Evolutionary conservation across 2,329 filamentous ascomycete species (phyloP), one percentile per base, ranked within the genome.

Genomic region (Cercospora zeae-maydis): DNA sequence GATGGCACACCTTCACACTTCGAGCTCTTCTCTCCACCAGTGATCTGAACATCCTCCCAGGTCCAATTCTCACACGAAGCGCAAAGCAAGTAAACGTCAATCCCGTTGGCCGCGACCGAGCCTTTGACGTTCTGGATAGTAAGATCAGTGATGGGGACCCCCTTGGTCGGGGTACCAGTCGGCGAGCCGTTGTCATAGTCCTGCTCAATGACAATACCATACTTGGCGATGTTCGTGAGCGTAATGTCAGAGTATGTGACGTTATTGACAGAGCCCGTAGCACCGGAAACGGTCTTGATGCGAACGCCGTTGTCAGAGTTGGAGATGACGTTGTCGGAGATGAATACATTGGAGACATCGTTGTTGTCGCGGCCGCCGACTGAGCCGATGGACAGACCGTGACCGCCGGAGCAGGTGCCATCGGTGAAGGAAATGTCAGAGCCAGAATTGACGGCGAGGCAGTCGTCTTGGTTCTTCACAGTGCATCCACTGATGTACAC

Each of bases 131-230:
- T 72, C 51, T 75, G 72, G 54, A 84, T 70, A 1, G 75, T 79
- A 6, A 84, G 66, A 7, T 76, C 78, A 8, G 82, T 84, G 71
- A 84, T 83, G n/a, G 81, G 82, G n/a, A 84, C 80, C 36, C 82
- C 81, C 24, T 74, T 77, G 8, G 81, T 83, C 5, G 82, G 80
- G 1, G 69, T 73, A 14, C 77, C 77, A 51, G 77, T 79, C 4
- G 77, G 76, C 36, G 65, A 68, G 59, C 80, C 79, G 64, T 82
- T 82, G 68, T 80, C 74, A 68, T 85, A 86, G 71, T 86, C 83
- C 75, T 87, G 85, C 73, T 86, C 77, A 62, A 87, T 80, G 56
- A 86, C 77, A 62, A 87, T 81, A 49, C 81, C 84, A 70, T 86
- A 84, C 21, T 80, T 75, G 58, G 80, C 72, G 69, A 85, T 85